phyloP scores from a whole-genome alignment of 305 asterid genomes.

The Caryopteris hybrid region DNA sequence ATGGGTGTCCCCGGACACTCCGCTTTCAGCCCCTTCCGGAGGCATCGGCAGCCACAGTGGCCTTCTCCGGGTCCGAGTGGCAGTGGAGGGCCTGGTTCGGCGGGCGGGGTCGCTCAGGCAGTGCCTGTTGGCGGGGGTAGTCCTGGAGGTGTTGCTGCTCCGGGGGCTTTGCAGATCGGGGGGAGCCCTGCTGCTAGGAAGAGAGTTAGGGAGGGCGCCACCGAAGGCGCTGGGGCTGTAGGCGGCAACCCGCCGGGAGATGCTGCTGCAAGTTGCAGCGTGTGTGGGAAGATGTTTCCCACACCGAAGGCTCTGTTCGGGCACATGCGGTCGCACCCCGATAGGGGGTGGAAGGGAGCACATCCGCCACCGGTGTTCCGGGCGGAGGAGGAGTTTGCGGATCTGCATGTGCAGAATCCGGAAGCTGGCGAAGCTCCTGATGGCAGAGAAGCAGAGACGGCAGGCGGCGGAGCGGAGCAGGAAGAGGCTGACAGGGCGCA shows the following conservation, averaged over 20 bases:
- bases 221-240: neutral
- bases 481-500: neutral
- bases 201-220: neutral
- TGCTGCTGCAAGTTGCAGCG: slow-evolving; percentile 8
- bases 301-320: slow-evolving; percentile 28
- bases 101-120: neutral
- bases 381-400: slow-evolving; percentile 38
- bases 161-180: neutral
- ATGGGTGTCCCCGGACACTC: neutral
- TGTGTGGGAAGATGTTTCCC: slow-evolving; percentile 15
- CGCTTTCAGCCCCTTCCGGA: slow-evolving; percentile 6
- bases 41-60: neutral
- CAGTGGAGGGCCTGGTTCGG: neutral
- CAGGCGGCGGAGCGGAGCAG: neutral
- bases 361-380: slow-evolving; percentile 35
- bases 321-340: slow-evolving; percentile 39
- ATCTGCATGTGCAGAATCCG: neutral
- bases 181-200: neutral
- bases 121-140: neutral
- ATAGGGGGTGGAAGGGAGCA: slow-evolving; percentile 37
- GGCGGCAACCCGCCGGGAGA: neutral
- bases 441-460: neutral
- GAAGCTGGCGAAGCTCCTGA: neutral
- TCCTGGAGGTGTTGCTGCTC: neutral
- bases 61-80: neutral